Evolutionary conservation across 495 filamentous ascomycete species (phyloP), one percentile per base, ranked within the genome.

Genomic region (Lasiosphaeria hispida): DNA sequence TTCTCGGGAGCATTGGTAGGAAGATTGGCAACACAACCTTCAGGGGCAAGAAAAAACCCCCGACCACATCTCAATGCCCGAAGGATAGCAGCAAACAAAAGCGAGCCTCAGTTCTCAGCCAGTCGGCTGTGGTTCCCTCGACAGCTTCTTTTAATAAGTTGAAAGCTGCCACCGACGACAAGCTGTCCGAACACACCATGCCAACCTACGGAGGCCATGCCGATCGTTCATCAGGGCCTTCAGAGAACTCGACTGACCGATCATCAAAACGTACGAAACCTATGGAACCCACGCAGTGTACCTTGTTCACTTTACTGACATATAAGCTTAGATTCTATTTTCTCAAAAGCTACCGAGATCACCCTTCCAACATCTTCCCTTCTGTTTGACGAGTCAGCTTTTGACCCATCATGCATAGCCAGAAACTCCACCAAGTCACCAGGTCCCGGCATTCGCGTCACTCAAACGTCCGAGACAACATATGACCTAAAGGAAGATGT

Each of bases 361-460:
- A 73, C 75, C 41, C 60, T 66, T 30, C 64, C 69, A 18, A 68
- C 69, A 14, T 48, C 38, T 23, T 17, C 37, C 33, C 1, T 39
- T 4, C 35, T 37, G 10, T 40, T 49, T 10, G 17, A 47, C 3
- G 36, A 34, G 13, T 42, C 41, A 17, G 19, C 35, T 36, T 5
- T 36, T 10, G 40, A 42, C 15, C 7, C 45, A 1, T 8, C 4
- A n/a, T 35, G 36, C 38, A 39, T 41, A n/a, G n/a, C 59, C 34
- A 37, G n/a, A 14, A 23, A 45, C n/a, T 8, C 41, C 13, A 61
- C 69, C n/a, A 75, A 78, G 45, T 62, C 61, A 10, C 55, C 75
- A 7, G 75, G 69, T 13, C 63, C 68, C 19, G 71, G 61, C 4
- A 77, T 75, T 0, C 75, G 69, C 45, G 55, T 78, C 18, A 75